Evolutionary conservation across 1,139 yeast genomes (phyloP).

Genomic region (Diutina scorzettiae): DNA sequence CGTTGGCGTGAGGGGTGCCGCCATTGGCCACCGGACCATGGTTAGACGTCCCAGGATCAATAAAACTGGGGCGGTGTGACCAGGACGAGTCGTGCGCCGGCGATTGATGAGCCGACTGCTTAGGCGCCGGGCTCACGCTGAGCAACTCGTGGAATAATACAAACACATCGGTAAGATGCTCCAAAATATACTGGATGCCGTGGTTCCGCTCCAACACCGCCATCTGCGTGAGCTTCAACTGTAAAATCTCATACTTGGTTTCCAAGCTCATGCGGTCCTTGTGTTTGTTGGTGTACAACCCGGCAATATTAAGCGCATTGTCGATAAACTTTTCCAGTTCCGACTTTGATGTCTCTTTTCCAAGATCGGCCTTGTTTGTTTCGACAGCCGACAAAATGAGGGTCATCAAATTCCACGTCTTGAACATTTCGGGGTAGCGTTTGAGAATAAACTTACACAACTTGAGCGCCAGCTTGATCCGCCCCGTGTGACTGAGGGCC

Average conservation of each 20-base stretch:
- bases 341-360: slow-evolving; percentile 5
- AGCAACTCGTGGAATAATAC: slow-evolving; percentile 47
- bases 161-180: slow-evolving; percentile 55
- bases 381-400: slow-evolving; percentile 23
- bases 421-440: slow-evolving; percentile 32
- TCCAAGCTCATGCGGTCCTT: slow-evolving; percentile 8
- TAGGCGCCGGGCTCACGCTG: slow-evolving; percentile 11
- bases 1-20: neutral
- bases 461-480: slow-evolving; percentile 20
- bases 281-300: slow-evolving; percentile 19
- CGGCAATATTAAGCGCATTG: slow-evolving; percentile 34
- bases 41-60: slow-evolving; percentile 18
- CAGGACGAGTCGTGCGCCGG: slow-evolving; percentile 14
- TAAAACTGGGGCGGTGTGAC: slow-evolving; percentile 38
- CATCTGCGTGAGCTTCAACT: slow-evolving; percentile 65
- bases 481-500: slow-evolving; percentile 19
- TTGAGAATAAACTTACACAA: slow-evolving; percentile 33
- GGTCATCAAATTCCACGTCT: slow-evolving; percentile 28
- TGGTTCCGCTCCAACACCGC: slow-evolving; percentile 55
- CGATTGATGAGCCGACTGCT: neutral
- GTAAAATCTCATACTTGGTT: slow-evolving; percentile 47
- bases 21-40: neutral
- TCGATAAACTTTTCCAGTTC: slow-evolving; percentile 30
- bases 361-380: neutral
- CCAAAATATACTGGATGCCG: slow-evolving; percentile 53